phyloP scores from a whole-genome alignment of 345 rosid species.

The Brassica nigra region DNA sequence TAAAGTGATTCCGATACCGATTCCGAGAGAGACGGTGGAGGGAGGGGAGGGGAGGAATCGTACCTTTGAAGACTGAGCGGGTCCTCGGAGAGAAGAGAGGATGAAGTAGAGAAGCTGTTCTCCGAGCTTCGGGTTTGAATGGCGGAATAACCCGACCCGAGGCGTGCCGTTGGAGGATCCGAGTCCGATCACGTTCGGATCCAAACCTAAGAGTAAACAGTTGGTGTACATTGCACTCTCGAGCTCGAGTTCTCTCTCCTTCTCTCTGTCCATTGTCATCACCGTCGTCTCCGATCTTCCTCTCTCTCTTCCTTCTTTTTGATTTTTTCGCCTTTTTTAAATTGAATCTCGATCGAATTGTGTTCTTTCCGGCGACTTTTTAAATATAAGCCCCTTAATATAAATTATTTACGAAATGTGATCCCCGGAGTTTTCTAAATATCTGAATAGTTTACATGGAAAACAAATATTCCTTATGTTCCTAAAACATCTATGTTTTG shows the following conservation, averaged over 20 bases:
- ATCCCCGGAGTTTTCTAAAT: background rate
- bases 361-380: slow-evolving; percentile 41
- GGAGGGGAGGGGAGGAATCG: background rate
- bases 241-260: slow-evolving; percentile 97
- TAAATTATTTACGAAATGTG: background rate
- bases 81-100: slow-evolving; percentile 98
- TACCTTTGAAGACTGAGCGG: slow-evolving; percentile 92
- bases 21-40: slow-evolving; percentile 15
- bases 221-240: slow-evolving; percentile 99
- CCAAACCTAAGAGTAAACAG: slow-evolving; percentile 90
- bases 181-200: slow-evolving; percentile 86
- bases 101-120: slow-evolving; percentile 99
- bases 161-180: slow-evolving; percentile 78
- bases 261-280: slow-evolving; percentile 99
- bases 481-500: no score
- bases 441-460: no score
- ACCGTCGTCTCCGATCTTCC: slow-evolving; percentile 41
- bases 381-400: slow-evolving; percentile 24
- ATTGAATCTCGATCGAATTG: slow-evolving; percentile 46
- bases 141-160: slow-evolving; percentile 95
- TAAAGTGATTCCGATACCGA: slow-evolving; percentile 19
- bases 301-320: background rate
- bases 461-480: no score
- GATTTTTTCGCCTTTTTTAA: slow-evolving; percentile 8
- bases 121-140: slow-evolving; percentile 98